Evolutionary conservation across 345 rosid genomes (phyloP).

Genomic region (Microcos paniculata): DNA sequence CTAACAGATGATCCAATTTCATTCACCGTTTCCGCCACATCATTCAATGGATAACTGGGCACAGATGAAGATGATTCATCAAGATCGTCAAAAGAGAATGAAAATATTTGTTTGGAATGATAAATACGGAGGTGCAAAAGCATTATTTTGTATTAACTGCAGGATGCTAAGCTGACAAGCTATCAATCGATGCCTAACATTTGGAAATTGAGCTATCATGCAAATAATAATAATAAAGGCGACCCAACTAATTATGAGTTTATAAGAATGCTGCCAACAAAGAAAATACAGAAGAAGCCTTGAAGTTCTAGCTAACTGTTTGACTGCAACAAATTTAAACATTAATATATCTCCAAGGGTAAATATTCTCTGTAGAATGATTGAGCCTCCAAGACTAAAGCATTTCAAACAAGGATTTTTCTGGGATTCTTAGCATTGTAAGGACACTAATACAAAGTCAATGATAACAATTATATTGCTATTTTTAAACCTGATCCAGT

Average conservation of each 20-base stretch:
- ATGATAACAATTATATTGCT: too few relatives aligned
- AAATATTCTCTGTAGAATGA: not conserved
- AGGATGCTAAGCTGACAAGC: not conserved
- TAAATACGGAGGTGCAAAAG: not conserved
- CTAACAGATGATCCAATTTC: conserved; percentile 83
- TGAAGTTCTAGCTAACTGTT: not conserved
- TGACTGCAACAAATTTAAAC: not conserved
- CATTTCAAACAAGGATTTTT: not conserved
- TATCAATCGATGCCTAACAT: not conserved
- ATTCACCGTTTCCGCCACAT: conserved; percentile 83
- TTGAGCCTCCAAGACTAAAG: conserved; percentile 1
- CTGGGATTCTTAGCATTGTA: conserved; percentile 2
- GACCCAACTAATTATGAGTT: not conserved
- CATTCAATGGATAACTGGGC: conserved; percentile 87
- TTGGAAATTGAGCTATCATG: not conserved
- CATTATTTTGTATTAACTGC: not conserved
- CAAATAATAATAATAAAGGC: not conserved
- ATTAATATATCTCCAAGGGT: not conserved
- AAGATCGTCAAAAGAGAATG: conserved; percentile 2
- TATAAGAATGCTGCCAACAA: not conserved
- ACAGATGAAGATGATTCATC: conserved; percentile 22
- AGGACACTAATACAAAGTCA: conserved; percentile 1
- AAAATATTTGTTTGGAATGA: not conserved
- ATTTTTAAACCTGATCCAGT: too few relatives aligned
- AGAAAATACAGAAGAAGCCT: not conserved